Percentiles rank a stretch among this genome's conserved stretches.
Conservation (phyloP, 2,329 filamentous ascomycete genomes). For the Coleophoma eucalyptorum region DNA sequence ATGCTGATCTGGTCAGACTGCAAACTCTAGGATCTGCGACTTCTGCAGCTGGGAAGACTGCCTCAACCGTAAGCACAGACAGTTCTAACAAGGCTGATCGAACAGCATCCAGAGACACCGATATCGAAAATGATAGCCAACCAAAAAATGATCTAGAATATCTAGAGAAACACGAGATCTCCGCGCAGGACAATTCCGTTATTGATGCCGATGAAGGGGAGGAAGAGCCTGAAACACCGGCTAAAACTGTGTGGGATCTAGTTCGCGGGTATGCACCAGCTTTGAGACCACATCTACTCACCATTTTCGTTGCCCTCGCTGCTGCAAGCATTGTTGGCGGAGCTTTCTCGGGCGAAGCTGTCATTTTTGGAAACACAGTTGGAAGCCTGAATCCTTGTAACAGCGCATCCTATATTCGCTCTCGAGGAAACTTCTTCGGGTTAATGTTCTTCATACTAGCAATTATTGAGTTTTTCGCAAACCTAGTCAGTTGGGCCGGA, state of each 20-base stretch:
- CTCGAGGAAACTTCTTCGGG: constrained; percentile 30
- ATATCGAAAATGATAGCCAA: not conserved
- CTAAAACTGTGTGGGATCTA: constrained; percentile 3
- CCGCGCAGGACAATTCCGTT: constrained; percentile 26
- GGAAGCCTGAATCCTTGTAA: constrained; percentile 44
- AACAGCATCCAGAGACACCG: not conserved
- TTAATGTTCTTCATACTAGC: constrained; percentile 46
- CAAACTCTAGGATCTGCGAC: constrained; percentile 6
- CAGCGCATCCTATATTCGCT: constrained; percentile 12
- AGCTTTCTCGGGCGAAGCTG: constrained; percentile 49
- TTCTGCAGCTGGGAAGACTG: not conserved
- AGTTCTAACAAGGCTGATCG: not conserved
- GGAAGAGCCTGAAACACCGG: constrained; percentile 6
- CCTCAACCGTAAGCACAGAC: not conserved
- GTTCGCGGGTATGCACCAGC: constrained; percentile 3
- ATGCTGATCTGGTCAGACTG: constrained; percentile 14
- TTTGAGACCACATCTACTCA: not conserved
- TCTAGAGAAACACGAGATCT: not conserved
- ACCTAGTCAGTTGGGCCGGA: constrained; percentile 50
- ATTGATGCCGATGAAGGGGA: constrained; percentile 1
- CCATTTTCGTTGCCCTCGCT: constrained; percentile 31
- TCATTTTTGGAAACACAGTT: constrained; percentile 52
- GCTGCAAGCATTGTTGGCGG: constrained; percentile 50
- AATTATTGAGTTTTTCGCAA: constrained; percentile 55
- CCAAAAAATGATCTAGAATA: too few species aligned